Evolutionary conservation across 1,284 basidiomycete species (phyloP), one percentile per base, ranked within the genome.

Genomic region (Hemileia vastatrix): DNA sequence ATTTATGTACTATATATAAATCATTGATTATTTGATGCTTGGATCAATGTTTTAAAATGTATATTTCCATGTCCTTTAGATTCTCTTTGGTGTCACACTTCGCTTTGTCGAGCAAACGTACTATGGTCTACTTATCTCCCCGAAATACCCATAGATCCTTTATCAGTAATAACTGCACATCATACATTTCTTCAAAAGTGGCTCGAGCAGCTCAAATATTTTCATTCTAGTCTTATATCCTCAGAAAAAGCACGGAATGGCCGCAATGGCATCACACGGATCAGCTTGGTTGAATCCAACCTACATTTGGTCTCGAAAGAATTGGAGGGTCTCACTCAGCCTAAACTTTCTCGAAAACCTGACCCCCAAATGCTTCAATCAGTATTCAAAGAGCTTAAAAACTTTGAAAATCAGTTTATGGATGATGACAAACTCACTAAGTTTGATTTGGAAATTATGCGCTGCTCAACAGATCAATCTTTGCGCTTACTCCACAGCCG

Each of bases 101-200:
- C n/a, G n/a, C n/a, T n/a, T n/a, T n/a, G n/a, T n/a, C 60, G 60
- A 19, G 60, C 53, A 33, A 9, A 55, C 21, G 23, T 21, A 24
- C 27, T 62, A 21, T 62, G 60, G 60, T 32, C n/a, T n/a, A 32
- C 51, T 24, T 62, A 62, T 33, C 33, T 62, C n/a, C 52, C 60
- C 18, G 60, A 62, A 18, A 33, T 62, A 27, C 60, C 60, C 13
- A 62, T 62, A 13, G 60, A 62, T 47, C 60, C 60, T 11, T 24
- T 62, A 43, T 62, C 60, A 6, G 60, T 62, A 19, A 51, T 48
- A 40, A 62, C 60, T 4, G 60, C 60, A 11, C 51, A 62, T 19
- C 60, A 62, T 49, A 49, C 60, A 6, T 62, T 55, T 24, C 60
- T 62, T 4, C 45, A 53, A 55, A 43, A 52, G 6, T 50, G 52